Base-by-base conservation (phyloP, 2,329 filamentous ascomycete genomes). In the Exophiala aquamarina region DNA sequence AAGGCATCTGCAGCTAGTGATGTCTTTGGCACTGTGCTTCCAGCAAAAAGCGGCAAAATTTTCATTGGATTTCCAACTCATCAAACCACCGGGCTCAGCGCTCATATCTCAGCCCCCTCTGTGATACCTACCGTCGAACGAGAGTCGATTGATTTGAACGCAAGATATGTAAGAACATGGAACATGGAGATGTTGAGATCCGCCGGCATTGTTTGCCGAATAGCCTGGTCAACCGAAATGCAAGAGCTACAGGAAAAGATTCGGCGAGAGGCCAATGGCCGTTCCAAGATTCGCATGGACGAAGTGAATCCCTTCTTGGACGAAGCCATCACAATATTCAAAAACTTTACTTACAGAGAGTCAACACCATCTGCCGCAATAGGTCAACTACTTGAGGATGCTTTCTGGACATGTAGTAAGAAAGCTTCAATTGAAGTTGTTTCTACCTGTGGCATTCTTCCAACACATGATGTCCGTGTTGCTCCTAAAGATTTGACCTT, bases 21-120 rank as follows among this genome's bases (percentile, higher is more conserved):
- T 62, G 83, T 98, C 6, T 96, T 98, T 66, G 81, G 87, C 1
- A 93, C 91, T 1, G 91, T 98, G 1, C 70, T 97, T 4, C 93
- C 93, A 2, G 89, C 81, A 47, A 94, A 90, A 66, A 87, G 88
- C 59, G 93, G 93, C 5, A 84, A 89, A 43, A 87, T 98, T 44
- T 98, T 97, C 62, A 98, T 98, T 61, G 93, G 93, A 0, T 98
- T 98, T 63, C 92, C 93, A 3, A 98, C 93, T 1, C 91, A 92
- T 58, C 93, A 98, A 70, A 98, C 93, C 0, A 98, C 94, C 0
- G 93, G 92, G 44, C 83, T 92, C 20, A 87, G 92, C 13, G 87
- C 94, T 64, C 93, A 98, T 66, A 87, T 98, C 21, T 97, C 92
- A 10, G 93, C 93, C 0, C 93, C 91, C 1, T 96, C 92, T 0